Percentiles rank a stretch among this genome's conserved stretches.
Conservation (phyloP, 1,284 basidiomycete species). For the Cryptococcus deneoformans region DNA sequence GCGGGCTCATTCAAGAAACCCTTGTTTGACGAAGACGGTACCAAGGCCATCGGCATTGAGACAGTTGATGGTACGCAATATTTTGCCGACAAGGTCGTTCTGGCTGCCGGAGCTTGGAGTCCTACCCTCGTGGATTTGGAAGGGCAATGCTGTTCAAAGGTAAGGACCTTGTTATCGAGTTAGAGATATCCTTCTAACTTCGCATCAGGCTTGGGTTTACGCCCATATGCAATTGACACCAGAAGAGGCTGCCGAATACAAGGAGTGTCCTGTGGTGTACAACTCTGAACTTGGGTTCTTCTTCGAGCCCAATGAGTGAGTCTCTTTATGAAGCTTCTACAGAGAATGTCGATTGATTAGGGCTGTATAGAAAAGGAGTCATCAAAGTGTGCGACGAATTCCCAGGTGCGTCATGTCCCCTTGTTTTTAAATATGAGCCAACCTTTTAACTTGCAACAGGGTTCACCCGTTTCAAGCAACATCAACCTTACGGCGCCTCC, state of each 20-base stretch:
- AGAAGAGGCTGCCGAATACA: conserved; percentile 36
- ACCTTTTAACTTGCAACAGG: conserved; percentile 28
- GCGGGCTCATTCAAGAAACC: conserved; percentile 35
- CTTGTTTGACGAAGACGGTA: conserved; percentile 20
- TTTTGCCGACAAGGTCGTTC: conserved; percentile 39
- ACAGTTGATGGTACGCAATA: conserved; percentile 36
- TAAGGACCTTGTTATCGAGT: conserved; percentile 5
- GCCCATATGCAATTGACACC: conserved; percentile 43
- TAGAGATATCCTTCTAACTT: not conserved
- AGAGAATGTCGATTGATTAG: not conserved
- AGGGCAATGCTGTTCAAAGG: conserved; percentile 46
- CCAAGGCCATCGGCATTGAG: conserved; percentile 30
- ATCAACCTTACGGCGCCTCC: conserved; percentile 23
- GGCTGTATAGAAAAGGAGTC: conserved; percentile 3
- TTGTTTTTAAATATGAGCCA: conserved; percentile 33
- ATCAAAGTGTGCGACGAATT: conserved; percentile 42
- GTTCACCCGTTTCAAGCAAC: conserved; percentile 21
- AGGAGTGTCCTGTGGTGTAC: conserved; percentile 35
- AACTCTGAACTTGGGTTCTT: conserved; percentile 27
- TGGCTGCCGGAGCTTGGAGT: conserved; percentile 48
- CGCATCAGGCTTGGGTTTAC: conserved; percentile 30
- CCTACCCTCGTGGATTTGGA: conserved; percentile 42
- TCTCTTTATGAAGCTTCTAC: not conserved
- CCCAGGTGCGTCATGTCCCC: conserved; percentile 1
- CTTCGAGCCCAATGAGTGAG: conserved; percentile 29